These are phyloP conservation scores for Phialophora expanda DNA, from an alignment of 2,329 filamentous ascomycete species.

Conservation along the genomic window DNA sequence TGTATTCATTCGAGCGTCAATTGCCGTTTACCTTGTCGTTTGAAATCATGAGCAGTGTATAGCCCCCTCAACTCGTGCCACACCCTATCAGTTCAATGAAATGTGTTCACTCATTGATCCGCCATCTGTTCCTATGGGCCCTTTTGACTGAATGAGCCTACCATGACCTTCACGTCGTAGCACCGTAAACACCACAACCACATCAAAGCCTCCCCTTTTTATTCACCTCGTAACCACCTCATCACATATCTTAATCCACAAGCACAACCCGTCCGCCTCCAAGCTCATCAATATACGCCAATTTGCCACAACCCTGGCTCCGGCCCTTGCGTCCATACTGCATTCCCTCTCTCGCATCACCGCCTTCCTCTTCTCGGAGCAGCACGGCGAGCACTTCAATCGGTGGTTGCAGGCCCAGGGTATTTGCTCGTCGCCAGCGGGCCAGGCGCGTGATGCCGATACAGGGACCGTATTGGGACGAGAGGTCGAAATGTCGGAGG, in stretches of 20 bases:
- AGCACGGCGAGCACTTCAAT: slow-evolving; percentile 88
- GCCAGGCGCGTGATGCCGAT: slow-evolving; percentile 80
- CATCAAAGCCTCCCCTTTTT: not conserved
- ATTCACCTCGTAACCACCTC: not conserved
- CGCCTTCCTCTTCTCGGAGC: slow-evolving; percentile 63
- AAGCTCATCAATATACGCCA: slow-evolving; percentile 40
- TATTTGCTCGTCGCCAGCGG: slow-evolving; percentile 86
- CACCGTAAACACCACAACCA: not conserved
- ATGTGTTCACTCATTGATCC: not conserved
- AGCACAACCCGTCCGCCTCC: slow-evolving; percentile 31
- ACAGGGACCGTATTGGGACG: slow-evolving; percentile 87
- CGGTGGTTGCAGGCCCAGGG: slow-evolving; percentile 82
- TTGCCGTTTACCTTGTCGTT: not conserved
- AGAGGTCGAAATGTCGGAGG: slow-evolving; percentile 88
- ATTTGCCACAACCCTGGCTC: slow-evolving; percentile 32
- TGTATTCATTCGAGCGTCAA: not conserved
- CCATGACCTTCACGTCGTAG: not conserved
- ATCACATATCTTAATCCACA: slow-evolving; percentile 20
- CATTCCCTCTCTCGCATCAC: slow-evolving; percentile 8
- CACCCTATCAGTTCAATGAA: not conserved
- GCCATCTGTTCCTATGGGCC: not conserved
- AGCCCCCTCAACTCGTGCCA: not conserved
- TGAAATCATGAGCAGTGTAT: too few relatives aligned
- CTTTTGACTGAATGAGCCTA: not conserved
- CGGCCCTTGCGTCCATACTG: not conserved